Evolutionary conservation across 2,329 filamentous ascomycete species (phyloP).

Genomic region (Penicillium sp.): DNA sequence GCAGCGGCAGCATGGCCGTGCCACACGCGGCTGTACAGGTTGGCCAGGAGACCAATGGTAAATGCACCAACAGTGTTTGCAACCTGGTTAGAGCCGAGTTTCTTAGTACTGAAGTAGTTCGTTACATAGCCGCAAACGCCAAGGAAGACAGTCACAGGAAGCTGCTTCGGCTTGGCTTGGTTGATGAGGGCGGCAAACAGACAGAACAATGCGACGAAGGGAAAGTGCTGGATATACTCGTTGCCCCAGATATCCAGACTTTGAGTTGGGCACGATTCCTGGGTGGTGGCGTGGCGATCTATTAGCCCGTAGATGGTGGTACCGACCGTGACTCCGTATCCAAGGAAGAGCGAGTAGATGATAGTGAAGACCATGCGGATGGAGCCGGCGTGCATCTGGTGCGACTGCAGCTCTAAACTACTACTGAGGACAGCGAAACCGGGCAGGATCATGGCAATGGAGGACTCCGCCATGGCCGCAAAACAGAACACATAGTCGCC

Average conservation of each 20-base stretch:
- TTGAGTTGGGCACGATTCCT: slow-evolving; percentile 46
- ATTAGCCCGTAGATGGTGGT: slow-evolving; percentile 60
- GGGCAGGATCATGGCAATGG: slow-evolving; percentile 68
- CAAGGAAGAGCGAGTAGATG: slow-evolving; percentile 69
- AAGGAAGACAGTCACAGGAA: slow-evolving; percentile 72
- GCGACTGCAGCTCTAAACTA: slow-evolving; percentile 65
- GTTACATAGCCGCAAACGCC: slow-evolving; percentile 70
- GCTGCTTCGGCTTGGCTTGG: slow-evolving; percentile 76
- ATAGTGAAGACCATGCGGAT: slow-evolving; percentile 72
- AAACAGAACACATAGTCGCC: slow-evolving; percentile 61
- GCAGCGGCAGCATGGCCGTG: slow-evolving; percentile 81
- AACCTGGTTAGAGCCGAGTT: slow-evolving; percentile 69
- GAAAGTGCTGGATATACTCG: slow-evolving; percentile 54
- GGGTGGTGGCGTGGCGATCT: slow-evolving; percentile 51
- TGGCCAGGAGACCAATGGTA: slow-evolving; percentile 72
- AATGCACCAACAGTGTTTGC: slow-evolving; percentile 76
- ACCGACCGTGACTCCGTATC: slow-evolving; percentile 68
- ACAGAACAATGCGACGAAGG: slow-evolving; percentile 72
- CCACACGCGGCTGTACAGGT: slow-evolving; percentile 69
- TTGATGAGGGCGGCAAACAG: slow-evolving; percentile 74
- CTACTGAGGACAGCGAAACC: slow-evolving; percentile 62
- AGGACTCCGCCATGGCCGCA: slow-evolving; percentile 66
- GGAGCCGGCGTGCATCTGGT: slow-evolving; percentile 65
- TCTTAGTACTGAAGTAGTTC: slow-evolving; percentile 67
- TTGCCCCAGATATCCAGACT: slow-evolving; percentile 49